These are phyloP conservation scores for Claviceps digitariae DNA, from an alignment of 2,329 filamentous ascomycete genomes.

Conservation along the genomic window DNA sequence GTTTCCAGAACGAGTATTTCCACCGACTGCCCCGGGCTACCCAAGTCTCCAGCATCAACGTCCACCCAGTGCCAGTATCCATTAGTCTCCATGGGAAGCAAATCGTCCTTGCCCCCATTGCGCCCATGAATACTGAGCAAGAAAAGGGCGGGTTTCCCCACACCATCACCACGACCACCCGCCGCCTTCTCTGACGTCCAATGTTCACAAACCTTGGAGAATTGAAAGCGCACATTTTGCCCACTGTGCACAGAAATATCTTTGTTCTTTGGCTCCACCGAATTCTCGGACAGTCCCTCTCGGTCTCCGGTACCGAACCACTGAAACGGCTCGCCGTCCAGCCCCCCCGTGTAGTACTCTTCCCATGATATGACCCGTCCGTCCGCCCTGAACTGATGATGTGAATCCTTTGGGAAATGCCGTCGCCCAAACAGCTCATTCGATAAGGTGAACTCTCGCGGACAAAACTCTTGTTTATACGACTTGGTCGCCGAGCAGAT, in stretches of 20 bases:
- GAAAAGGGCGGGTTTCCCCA: conserved; percentile 53
- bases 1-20: conserved; percentile 47
- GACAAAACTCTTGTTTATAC: conserved; percentile 57
- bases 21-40: conserved; percentile 54
- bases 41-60: conserved; percentile 51
- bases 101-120: conserved; percentile 54
- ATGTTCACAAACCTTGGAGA: conserved; percentile 67
- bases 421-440: conserved; percentile 72
- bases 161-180: conserved; percentile 15
- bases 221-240: conserved; percentile 60
- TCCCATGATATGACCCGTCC: conserved; percentile 60
- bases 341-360: conserved; percentile 59
- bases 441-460: conserved; percentile 41
- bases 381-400: conserved; percentile 62
- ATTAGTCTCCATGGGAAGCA: conserved; percentile 61
- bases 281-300: conserved; percentile 41
- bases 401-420: conserved; percentile 61
- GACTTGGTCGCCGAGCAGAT: conserved; percentile 35
- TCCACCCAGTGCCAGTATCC: conserved; percentile 75
- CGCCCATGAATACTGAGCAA: conserved; percentile 52
- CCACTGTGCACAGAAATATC: conserved; percentile 46
- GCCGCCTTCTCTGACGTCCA: conserved; percentile 60
- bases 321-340: conserved; percentile 32
- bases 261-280: conserved; percentile 39
- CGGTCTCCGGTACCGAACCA: conserved; percentile 30